Evolutionary conservation across 2,329 filamentous ascomycete genomes (phyloP).

Genomic region (Botryotinia globosa): DNA sequence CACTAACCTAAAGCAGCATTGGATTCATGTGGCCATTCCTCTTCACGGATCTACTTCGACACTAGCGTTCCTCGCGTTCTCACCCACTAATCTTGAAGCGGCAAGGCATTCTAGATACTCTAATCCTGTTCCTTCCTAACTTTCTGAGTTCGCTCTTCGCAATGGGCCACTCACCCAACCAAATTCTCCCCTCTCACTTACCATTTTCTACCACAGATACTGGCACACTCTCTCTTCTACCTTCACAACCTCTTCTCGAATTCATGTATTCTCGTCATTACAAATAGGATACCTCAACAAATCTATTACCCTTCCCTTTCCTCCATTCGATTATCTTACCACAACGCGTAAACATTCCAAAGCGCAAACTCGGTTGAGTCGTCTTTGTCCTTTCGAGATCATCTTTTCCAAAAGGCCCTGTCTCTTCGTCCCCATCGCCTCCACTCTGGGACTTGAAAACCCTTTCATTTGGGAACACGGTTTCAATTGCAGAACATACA

Average conservation of each 20-base stretch:
- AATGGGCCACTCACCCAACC: slow-evolving; percentile 20
- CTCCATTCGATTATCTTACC: slow-evolving; percentile 9
- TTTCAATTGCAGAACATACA: slow-evolving; percentile 18
- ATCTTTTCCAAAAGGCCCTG: slow-evolving; percentile 12
- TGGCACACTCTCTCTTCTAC: neutral
- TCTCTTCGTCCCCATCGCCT: slow-evolving; percentile 16
- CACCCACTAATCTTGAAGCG: slow-evolving; percentile 18
- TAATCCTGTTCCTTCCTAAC: slow-evolving; percentile 16
- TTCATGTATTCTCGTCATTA: slow-evolving; percentile 8
- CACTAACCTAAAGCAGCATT: slow-evolving; percentile 15
- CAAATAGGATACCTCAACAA: slow-evolving; percentile 12
- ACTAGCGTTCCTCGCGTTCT: slow-evolving; percentile 16
- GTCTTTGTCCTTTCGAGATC: slow-evolving; percentile 21
- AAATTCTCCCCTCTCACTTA: slow-evolving; percentile 10
- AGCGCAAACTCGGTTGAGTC: slow-evolving; percentile 22
- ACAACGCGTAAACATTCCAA: slow-evolving; percentile 19
- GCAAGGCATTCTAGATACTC: slow-evolving; percentile 13
- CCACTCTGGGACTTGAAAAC: slow-evolving; percentile 19
- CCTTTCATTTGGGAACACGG: slow-evolving; percentile 20
- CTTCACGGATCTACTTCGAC: slow-evolving; percentile 10
- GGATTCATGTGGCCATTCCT: slow-evolving; percentile 6
- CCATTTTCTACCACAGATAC: slow-evolving; percentile 3
- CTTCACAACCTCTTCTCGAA: neutral
- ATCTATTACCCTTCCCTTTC: neutral
- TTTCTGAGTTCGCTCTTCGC: slow-evolving; percentile 13